Evolutionary conservation across 2,329 filamentous ascomycete species (phyloP).

Genomic region (Penicillium freii): DNA sequence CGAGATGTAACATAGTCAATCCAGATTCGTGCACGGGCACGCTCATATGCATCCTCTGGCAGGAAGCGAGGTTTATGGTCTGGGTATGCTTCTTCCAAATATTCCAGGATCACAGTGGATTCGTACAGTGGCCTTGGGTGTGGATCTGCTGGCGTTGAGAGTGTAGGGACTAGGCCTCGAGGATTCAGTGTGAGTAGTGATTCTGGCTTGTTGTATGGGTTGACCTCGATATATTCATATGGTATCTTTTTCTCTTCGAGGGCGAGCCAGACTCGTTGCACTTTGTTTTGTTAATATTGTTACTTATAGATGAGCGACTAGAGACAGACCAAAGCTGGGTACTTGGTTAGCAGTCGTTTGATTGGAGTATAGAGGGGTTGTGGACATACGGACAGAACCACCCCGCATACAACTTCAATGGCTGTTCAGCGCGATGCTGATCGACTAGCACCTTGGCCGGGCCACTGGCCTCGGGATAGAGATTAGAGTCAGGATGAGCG

Average conservation of each 20-base stretch:
- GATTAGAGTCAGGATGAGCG: slow-evolving; percentile 42
- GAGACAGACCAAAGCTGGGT: slow-evolving; percentile 34
- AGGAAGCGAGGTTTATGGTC: slow-evolving; percentile 54
- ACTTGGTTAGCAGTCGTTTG: slow-evolving; percentile 1
- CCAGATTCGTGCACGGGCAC: slow-evolving; percentile 68
- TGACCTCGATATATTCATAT: slow-evolving; percentile 75
- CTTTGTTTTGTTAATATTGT: slow-evolving; percentile 22
- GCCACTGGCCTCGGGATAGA: slow-evolving; percentile 48
- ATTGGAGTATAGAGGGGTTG: slow-evolving; percentile 3
- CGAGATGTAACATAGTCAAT: slow-evolving; percentile 67
- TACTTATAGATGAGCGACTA: not conserved
- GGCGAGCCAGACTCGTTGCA: slow-evolving; percentile 71
- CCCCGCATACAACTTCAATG: slow-evolving; percentile 64
- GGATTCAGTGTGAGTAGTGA: slow-evolving; percentile 71
- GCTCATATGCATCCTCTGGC: slow-evolving; percentile 61
- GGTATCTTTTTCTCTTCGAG: slow-evolving; percentile 70
- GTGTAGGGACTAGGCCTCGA: slow-evolving; percentile 70
- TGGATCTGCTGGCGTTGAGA: slow-evolving; percentile 42
- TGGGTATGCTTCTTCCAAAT: slow-evolving; percentile 68
- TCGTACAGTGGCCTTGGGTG: slow-evolving; percentile 64
- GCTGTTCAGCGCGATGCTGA: slow-evolving; percentile 34
- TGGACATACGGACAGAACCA: slow-evolving; percentile 64
- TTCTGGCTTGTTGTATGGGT: slow-evolving; percentile 71
- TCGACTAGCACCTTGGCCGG: slow-evolving; percentile 41
- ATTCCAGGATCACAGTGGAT: slow-evolving; percentile 70